Evolutionary conservation across 2,329 filamentous ascomycete genomes (phyloP).

Genomic region (Alternaria infectoria): DNA sequence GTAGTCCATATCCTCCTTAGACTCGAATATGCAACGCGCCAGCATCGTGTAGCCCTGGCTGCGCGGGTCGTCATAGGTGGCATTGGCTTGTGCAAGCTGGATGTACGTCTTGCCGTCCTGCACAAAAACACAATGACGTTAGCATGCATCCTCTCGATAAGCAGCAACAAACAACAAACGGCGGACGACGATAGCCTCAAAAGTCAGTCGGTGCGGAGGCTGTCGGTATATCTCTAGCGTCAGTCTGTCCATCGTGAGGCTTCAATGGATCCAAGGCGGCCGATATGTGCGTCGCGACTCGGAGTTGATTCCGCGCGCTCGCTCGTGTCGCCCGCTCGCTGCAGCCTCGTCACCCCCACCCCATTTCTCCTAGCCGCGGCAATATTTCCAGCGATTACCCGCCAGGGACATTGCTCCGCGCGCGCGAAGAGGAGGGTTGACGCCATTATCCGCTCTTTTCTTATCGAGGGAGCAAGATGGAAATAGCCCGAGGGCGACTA

Average conservation of each 20-base stretch:
- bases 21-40: constrained; percentile 68
- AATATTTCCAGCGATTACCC: constrained; percentile 3
- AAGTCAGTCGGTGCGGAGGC: not conserved
- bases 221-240: constrained; percentile 3
- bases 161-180: not conserved
- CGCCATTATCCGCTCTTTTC: not conserved
- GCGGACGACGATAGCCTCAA: constrained; percentile 4
- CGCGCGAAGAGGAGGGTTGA: not conserved
- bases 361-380: constrained; percentile 10
- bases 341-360: constrained; percentile 19
- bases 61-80: constrained; percentile 63
- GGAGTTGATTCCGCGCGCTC: not conserved
- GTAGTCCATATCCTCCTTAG: constrained; percentile 53
- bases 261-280: not conserved
- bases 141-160: constrained; percentile 9
- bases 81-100: constrained; percentile 61
- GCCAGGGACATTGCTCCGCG: constrained; percentile 9
- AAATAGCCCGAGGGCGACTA: constrained; percentile 14
- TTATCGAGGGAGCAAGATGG: not conserved
- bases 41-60: constrained; percentile 70
- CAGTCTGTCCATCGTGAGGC: not conserved
- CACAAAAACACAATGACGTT: constrained; percentile 1
- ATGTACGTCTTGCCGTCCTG: constrained; percentile 77
- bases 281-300: constrained; percentile 6
- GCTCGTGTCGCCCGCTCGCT: not conserved